Evolutionary conservation across 1,284 basidiomycete species (phyloP), one percentile per base, ranked within the genome.

Genomic region (Termitomyces sp.): DNA sequence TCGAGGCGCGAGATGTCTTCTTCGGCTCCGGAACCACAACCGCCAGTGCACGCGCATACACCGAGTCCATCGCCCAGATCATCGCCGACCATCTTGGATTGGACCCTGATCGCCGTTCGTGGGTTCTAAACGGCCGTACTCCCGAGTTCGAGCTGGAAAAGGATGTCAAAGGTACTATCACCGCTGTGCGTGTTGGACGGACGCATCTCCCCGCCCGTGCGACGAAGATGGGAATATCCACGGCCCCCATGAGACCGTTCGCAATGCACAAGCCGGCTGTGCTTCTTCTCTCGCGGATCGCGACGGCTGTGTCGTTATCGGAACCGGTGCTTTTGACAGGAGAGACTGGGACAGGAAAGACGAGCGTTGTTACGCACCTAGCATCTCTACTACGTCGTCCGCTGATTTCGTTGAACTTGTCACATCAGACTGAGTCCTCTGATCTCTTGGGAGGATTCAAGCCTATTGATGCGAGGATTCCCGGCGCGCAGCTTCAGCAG

Each of bases 301-400:
- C 88, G 0, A 87, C 85, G 10, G 83, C 89, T 0, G 77, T 95
- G 33, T 77, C 86, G 0, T 75, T 90, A 36, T 72, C 74, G 13
- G 97, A 99, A 67, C 94, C 97, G 0, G 77, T 96, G 1, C 80
- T 99, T 1, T 81, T 99, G 19, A 95, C 96, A 0, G 97, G 97
- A 53, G 97, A 99, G 75, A 99, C 97, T 0, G 97, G 97, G 41
- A 99, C 97, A 0, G 97, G 97, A 36, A 99, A 99, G 73, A 99
- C 97, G 1, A 97, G 94, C 43, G 82, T 88, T 2, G 84, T 99
- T 17, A 92, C 94, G 21, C 86, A 97, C 62, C 80, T 99, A 21
- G 91, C 97, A 17, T 79, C 84, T 3, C 72, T 92, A n/a, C 79
- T 97, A 30, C 82, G 82, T 15, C 83, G 85, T 36, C 85, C 88